Evolutionary conservation across 2,329 filamentous ascomycete species (phyloP).

Genomic region (Alternaria sp.): DNA sequence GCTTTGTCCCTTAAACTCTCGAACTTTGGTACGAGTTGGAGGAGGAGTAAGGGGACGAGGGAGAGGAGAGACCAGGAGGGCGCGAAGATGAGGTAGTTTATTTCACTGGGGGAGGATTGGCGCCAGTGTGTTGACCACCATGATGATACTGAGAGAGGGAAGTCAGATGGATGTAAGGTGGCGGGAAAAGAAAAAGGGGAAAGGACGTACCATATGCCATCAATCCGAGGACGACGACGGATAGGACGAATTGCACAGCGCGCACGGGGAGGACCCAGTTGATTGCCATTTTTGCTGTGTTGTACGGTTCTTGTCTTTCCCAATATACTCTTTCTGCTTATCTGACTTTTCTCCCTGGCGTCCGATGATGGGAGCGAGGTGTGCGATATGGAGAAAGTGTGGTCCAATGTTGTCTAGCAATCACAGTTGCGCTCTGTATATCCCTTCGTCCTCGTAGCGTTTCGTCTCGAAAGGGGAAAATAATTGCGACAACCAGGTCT

Average conservation of each 20-base stretch:
- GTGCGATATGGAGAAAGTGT: not conserved
- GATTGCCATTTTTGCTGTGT: conserved; percentile 56
- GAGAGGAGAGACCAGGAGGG: conserved; percentile 75
- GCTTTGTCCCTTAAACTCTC: conserved; percentile 47
- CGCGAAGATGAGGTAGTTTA: conserved; percentile 83
- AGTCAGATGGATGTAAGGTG: conserved; percentile 10
- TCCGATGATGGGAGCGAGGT: not conserved
- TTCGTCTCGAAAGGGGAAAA: not conserved
- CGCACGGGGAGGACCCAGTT: conserved; percentile 70
- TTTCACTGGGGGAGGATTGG: conserved; percentile 61
- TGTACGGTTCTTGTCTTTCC: not conserved
- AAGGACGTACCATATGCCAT: conserved; percentile 69
- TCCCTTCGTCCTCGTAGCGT: not conserved
- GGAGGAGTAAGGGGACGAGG: conserved; percentile 70
- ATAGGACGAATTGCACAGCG: conserved; percentile 70
- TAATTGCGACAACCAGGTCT: not conserved
- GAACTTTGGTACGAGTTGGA: conserved; percentile 66
- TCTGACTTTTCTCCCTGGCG: not conserved
- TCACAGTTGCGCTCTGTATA: not conserved
- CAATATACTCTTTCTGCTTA: not conserved
- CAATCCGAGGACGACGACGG: conserved; percentile 77
- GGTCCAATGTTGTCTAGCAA: not conserved
- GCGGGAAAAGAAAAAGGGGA: not conserved
- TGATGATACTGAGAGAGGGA: conserved; percentile 61
- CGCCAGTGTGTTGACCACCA: conserved; percentile 62